phyloP scores from a whole-genome alignment of 495 filamentous ascomycete species.

The Chaetomium tenue region DNA sequence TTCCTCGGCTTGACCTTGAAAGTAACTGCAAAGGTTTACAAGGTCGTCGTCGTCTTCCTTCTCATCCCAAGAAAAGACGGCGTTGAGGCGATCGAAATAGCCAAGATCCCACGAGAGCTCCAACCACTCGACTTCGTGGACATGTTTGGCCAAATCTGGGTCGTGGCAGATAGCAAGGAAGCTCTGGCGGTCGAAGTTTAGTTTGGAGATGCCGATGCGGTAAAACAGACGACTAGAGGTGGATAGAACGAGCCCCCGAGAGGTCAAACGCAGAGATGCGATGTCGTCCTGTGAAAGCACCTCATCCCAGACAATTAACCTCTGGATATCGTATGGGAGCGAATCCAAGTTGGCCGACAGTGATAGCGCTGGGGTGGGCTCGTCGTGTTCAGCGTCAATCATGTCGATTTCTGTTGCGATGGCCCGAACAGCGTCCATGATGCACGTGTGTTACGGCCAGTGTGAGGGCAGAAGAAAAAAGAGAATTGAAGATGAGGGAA shows the following conservation, averaged over 20 bases:
- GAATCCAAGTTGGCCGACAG: not conserved
- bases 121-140: conserved; percentile 18
- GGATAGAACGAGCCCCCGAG: not conserved
- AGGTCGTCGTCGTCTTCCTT: not conserved
- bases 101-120: conserved; percentile 12
- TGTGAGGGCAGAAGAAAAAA: too few species aligned
- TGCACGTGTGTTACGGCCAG: too few species aligned
- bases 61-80: not conserved
- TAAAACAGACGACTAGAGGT: conserved; percentile 12
- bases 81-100: not conserved
- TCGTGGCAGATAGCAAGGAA: conserved; percentile 19
- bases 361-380: not conserved
- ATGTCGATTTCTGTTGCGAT: too few species aligned
- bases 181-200: conserved; percentile 9
- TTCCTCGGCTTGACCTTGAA: not conserved
- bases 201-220: conserved; percentile 21
- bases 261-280: not conserved
- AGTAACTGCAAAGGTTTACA: not conserved
- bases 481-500: too few species aligned
- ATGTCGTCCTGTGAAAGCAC: conserved; percentile 1
- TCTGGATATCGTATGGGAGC: not conserved
- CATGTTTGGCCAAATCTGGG: conserved; percentile 15
- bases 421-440: too few species aligned
- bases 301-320: conserved; percentile 1
- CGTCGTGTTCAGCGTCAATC: too few species aligned